phyloP scores from a whole-genome alignment of 2,329 filamentous ascomycete species.

The Aspergillus sp. region DNA sequence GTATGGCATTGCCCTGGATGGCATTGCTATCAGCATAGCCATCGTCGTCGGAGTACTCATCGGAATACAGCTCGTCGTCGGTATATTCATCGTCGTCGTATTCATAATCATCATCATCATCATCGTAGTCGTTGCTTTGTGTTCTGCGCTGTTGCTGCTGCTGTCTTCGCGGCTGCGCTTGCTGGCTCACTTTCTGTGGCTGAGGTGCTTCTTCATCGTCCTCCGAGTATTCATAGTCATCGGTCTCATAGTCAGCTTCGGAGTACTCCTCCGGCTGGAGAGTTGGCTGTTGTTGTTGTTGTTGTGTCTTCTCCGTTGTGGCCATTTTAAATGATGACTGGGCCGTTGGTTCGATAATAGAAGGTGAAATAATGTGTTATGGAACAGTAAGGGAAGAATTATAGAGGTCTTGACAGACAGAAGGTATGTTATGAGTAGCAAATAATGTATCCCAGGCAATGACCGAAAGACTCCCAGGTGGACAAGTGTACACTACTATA shows the following conservation, averaged over 20 bases:
- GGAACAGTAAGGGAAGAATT: background rate
- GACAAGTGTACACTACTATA: background rate
- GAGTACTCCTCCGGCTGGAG: constrained; percentile 21
- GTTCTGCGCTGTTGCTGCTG: constrained; percentile 15
- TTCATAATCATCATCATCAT: constrained; percentile 18
- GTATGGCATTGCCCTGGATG: constrained; percentile 15
- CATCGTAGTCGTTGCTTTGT: constrained; percentile 19
- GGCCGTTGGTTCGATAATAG: background rate
- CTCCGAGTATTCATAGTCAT: constrained; percentile 21
- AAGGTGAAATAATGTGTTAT: background rate
- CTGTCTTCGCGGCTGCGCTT: constrained; percentile 12
- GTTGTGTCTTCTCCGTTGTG: constrained; percentile 22
- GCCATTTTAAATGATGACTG: constrained; percentile 15
- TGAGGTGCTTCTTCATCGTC: constrained; percentile 17
- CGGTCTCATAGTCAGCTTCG: constrained; percentile 25
- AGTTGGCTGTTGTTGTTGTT: constrained; percentile 14
- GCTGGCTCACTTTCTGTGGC: constrained; percentile 9
- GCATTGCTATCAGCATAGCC: constrained; percentile 14
- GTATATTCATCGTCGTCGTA: constrained; percentile 24
- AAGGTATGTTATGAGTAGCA: too few species aligned
- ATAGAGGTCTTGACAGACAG: background rate
- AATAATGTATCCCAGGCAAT: too few species aligned
- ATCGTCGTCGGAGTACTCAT: constrained; percentile 26
- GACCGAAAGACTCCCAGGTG: background rate
- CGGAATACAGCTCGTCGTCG: constrained; percentile 24